These are phyloP conservation scores for Lachnellula cervina DNA, from an alignment of 2,329 filamentous ascomycete species.

Conservation along the genomic window DNA sequence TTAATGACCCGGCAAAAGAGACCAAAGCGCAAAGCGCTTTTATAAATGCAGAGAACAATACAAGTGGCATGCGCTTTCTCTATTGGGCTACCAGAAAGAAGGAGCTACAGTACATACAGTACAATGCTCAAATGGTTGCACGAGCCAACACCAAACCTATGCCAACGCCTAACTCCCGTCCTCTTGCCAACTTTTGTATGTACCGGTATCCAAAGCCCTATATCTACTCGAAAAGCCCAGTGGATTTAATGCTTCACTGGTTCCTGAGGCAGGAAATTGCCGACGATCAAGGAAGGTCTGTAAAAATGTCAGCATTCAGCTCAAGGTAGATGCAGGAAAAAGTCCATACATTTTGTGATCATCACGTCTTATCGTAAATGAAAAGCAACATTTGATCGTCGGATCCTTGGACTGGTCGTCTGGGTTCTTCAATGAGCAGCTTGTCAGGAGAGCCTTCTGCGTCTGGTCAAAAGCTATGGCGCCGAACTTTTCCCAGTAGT, in stretches of 20 bases:
- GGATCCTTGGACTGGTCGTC: slow-evolving; percentile 62
- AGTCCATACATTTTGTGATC: slow-evolving; percentile 85
- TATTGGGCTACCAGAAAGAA: too few relatives aligned
- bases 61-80: too few relatives aligned
- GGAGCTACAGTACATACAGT: too few relatives aligned
- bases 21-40: background rate
- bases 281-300: slow-evolving; percentile 90
- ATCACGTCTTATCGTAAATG: slow-evolving; percentile 91
- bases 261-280: slow-evolving; percentile 91
- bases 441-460: slow-evolving; percentile 93
- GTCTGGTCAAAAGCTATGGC: slow-evolving; percentile 92
- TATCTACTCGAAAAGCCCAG: slow-evolving; percentile 21
- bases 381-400: slow-evolving; percentile 90
- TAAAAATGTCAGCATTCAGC: slow-evolving; percentile 7
- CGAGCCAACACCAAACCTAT: background rate
- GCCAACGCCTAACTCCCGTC: slow-evolving; percentile 6
- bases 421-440: slow-evolving; percentile 84
- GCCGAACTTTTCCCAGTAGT: slow-evolving; percentile 99
- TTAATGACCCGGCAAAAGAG: background rate
- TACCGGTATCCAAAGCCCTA: slow-evolving; percentile 10
- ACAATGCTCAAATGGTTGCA: background rate
- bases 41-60: too few relatives aligned
- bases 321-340: background rate
- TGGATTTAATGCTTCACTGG: slow-evolving; percentile 42
- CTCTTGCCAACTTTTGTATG: slow-evolving; percentile 6